phyloP scores from a whole-genome alignment of 352 stramenopile species.

The Phytopythium aichiense region DNA sequence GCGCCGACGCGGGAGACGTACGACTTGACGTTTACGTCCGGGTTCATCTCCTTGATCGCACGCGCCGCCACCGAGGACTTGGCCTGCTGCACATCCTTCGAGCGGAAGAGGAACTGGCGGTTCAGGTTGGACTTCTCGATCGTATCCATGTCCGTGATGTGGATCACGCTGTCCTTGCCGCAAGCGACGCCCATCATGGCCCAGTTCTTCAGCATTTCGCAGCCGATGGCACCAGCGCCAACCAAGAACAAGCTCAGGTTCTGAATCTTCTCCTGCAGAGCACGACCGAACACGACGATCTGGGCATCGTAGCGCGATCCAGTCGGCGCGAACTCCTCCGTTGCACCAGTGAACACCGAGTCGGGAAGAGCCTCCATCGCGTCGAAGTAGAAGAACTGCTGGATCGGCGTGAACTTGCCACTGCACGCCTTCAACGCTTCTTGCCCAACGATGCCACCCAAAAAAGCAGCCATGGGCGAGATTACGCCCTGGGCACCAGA shows the following conservation, averaged over 20 bases:
- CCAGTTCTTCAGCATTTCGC: constrained; percentile 99
- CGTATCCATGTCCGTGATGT: constrained; percentile 99
- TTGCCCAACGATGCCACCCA: constrained; percentile 98
- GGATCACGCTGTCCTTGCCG: constrained; percentile 78
- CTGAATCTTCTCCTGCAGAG: constrained; percentile 78
- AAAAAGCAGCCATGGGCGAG: constrained; percentile 94
- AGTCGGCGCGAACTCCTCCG: constrained; percentile 51
- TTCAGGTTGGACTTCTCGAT: constrained; percentile 99
- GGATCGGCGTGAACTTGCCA: constrained; percentile 98
- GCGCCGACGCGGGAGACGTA: constrained; percentile 84
- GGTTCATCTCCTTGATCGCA: constrained; percentile 95
- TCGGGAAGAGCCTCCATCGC: constrained; percentile 95
- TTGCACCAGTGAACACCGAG: constrained; percentile 34
- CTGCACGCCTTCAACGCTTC: constrained; percentile 98
- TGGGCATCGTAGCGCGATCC: constrained; percentile 93
- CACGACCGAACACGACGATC: constrained; percentile 87
- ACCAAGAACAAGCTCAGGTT: constrained; percentile 96
- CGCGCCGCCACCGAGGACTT: constrained; percentile 94
- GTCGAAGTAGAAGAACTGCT: constrained; percentile 99
- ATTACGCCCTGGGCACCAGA: constrained; percentile 90
- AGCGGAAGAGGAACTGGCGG: constrained; percentile 98
- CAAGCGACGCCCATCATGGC: constrained; percentile 98
- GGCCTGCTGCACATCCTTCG: constrained; percentile 94
- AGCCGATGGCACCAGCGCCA: constrained; percentile 98
- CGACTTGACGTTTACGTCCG: constrained; percentile 88